Evolutionary conservation across 2,329 filamentous ascomycete genomes (phyloP).

Genomic region (Microdochium paspali): DNA sequence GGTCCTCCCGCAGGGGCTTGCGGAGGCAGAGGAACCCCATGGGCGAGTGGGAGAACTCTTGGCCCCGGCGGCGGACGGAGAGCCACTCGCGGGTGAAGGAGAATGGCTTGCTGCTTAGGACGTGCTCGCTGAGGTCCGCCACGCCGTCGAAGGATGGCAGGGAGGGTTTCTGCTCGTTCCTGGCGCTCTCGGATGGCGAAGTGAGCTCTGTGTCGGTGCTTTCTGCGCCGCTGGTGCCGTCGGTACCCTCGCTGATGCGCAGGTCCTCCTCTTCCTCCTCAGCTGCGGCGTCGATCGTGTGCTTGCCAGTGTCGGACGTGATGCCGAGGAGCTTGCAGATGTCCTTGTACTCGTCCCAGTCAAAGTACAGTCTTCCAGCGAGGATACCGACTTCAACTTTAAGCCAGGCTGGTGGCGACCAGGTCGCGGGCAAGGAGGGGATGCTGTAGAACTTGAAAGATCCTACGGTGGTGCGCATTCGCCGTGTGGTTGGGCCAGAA

Average conservation of each 20-base stretch:
- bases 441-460: constrained; percentile 43
- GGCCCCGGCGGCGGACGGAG: constrained; percentile 40
- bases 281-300: not conserved
- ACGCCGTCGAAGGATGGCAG: no score
- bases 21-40: constrained; percentile 48
- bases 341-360: constrained; percentile 32
- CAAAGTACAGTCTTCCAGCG: constrained; percentile 51
- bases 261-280: not conserved
- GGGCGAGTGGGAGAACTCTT: constrained; percentile 49
- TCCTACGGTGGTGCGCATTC: constrained; percentile 35
- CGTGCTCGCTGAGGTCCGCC: no score
- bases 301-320: not conserved
- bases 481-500: constrained; percentile 47
- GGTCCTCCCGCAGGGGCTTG: constrained; percentile 32
- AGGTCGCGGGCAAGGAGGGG: constrained; percentile 30
- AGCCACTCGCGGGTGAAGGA: constrained; percentile 48
- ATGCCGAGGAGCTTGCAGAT: constrained; percentile 24
- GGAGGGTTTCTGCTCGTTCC: no score
- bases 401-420: constrained; percentile 40
- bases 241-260: not conserved
- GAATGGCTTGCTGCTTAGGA: constrained; percentile 24
- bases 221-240: not conserved
- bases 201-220: no score
- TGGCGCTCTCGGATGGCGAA: no score
- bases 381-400: constrained; percentile 50